Percentiles rank a stretch among this genome's conserved stretches.
Evolutionary conservation across 2,329 filamentous ascomycete species (phyloP).

Genomic region (Aureobasidium sp.): DNA sequence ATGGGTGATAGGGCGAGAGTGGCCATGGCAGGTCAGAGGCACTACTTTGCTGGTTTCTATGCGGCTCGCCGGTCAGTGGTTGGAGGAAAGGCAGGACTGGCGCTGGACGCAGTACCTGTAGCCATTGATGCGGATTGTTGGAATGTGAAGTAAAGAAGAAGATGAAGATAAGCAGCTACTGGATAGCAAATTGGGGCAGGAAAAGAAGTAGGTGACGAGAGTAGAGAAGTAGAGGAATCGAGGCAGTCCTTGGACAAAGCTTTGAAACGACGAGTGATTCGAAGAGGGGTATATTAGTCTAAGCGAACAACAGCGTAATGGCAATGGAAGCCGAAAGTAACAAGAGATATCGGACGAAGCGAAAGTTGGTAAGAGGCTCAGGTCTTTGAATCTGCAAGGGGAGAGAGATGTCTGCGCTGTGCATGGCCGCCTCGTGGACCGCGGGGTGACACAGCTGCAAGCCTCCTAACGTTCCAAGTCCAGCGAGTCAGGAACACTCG

Average conservation of each 20-base stretch:
- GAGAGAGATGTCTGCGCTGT: background rate
- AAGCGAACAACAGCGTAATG: background rate
- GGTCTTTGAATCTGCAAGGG: background rate
- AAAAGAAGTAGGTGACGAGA: background rate
- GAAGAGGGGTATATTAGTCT: background rate
- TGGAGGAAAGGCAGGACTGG: background rate
- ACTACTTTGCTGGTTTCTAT: conserved; percentile 55
- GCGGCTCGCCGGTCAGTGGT: background rate
- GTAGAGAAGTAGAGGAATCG: background rate
- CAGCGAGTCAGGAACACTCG: background rate
- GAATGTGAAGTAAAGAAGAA: background rate
- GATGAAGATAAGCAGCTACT: background rate
- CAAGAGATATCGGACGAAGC: background rate
- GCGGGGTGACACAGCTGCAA: background rate
- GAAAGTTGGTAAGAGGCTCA: background rate
- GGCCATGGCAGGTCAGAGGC: conserved; percentile 87
- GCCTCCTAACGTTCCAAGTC: background rate
- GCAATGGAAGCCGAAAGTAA: background rate
- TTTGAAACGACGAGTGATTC: conserved; percentile 9
- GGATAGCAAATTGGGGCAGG: background rate
- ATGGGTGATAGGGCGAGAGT: conserved; percentile 87
- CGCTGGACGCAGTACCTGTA: conserved; percentile 5
- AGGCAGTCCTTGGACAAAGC: conserved; percentile 1
- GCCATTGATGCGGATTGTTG: background rate
- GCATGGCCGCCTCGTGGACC: background rate